Base-by-base conservation (phyloP, 768 basidiomycete species). In the Phaeotremella fagi region DNA sequence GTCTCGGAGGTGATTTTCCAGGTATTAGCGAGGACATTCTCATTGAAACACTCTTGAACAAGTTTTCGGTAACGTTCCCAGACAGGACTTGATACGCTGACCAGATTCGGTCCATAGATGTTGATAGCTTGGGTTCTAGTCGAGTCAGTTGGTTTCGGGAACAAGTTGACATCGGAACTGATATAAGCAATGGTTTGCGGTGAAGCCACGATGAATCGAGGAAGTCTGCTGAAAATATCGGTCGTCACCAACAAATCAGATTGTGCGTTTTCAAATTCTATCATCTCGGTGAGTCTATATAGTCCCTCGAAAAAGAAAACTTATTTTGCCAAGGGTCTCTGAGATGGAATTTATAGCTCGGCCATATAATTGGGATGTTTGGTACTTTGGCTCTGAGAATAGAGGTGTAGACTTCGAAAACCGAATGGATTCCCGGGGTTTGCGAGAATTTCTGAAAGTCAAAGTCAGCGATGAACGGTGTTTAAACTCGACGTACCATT, bases 261-360 rank as follows among this genome's bases (percentile, higher is more conserved):
- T 25, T 49, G 29, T n/a, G 50, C 57, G 3, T 36, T 28, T 24
- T 45, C 46, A 45, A 62, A 66, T 42, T 66, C 64, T 66, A 28
- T 15, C 2, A 37, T 20, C 20, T 12, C 33, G 45, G 12, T 16
- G 22, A 11, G 16, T 25, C 14, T 12, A 22, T 26, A 6, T 9
- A 41, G 31, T 7, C 7, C 9, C 38, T 41, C 7, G 12, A 41
- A 7, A 41, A 11, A 41, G 12, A 41, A 41, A 11, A 60, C 64
- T 50, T 35, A 63, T 61, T 66, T n/a, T 54, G 35, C 56, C 57
- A 66, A 2, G 64, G 64, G 4, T 66, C 43, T 23, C 58, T 37
- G 1, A 66, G 28, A 12, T 58, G 62, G 28, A 54, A 55, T 2
- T 54, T 31, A 4, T 55, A 53, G 36, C 43, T 43, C 27, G 61